These are phyloP conservation scores for Suhomyces ambrosiae DNA, from an alignment of 1,139 yeast genomes.

Conservation along the genomic window DNA sequence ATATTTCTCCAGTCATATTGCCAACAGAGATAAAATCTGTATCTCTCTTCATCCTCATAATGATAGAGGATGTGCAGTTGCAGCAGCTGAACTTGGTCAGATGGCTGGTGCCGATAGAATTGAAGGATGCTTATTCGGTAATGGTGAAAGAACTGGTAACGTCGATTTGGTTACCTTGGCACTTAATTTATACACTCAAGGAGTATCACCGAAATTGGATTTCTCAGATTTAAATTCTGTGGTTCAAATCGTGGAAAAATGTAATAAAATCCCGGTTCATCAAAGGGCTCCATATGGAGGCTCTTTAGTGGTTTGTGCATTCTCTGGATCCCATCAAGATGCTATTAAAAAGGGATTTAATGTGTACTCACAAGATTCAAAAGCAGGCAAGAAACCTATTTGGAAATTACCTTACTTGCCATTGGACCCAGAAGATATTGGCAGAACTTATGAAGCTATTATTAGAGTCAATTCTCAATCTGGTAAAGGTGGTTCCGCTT, in stretches of 20 bases:
- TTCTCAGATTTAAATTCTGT: slow-evolving; percentile 81
- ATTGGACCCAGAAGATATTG: slow-evolving; percentile 93
- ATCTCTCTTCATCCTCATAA: slow-evolving; percentile 94
- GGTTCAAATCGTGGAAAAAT: slow-evolving; percentile 85
- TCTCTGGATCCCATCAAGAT: slow-evolving; percentile 96
- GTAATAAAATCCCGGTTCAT: slow-evolving; percentile 92
- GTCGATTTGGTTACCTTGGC: slow-evolving; percentile 94
- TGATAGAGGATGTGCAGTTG: slow-evolving; percentile 97
- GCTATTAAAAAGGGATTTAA: slow-evolving; percentile 96
- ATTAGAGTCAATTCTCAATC: slow-evolving; percentile 97
- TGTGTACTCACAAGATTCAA: slow-evolving; percentile 45
- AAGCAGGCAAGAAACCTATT: slow-evolving; percentile 35
- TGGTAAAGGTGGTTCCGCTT: slow-evolving; percentile 98
- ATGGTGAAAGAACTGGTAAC: slow-evolving; percentile 98
- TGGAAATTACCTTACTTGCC: slow-evolving; percentile 97
- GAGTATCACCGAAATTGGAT: slow-evolving; percentile 82
- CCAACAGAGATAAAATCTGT: slow-evolving; percentile 83
- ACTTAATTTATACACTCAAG: slow-evolving; percentile 91
- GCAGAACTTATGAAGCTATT: slow-evolving; percentile 96
- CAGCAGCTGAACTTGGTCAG: slow-evolving; percentile 92
- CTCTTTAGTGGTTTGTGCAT: slow-evolving; percentile 93
- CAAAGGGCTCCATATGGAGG: slow-evolving; percentile 98
- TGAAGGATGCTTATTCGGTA: slow-evolving; percentile 96
- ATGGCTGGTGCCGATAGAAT: slow-evolving; percentile 97
- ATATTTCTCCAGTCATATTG: slow-evolving; percentile 74